A percentile compares a stretch with the other conserved stretches of the same genome.
phyloP scores from a whole-genome alignment of 176 grass and related monocot genomes.

The Carex myosuroides region DNA sequence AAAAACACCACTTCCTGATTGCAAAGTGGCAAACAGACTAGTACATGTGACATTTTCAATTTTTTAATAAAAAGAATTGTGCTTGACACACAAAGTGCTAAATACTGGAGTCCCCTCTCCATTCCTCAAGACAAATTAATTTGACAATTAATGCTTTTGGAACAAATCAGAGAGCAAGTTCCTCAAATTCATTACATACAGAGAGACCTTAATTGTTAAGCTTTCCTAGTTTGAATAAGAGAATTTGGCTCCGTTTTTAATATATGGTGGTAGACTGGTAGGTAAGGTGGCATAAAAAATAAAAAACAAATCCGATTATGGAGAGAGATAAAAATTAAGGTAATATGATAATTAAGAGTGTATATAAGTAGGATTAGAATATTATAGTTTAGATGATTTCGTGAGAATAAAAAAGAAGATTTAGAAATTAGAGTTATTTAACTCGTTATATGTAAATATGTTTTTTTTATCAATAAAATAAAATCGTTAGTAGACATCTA shows the following conservation, averaged over 20 bases:
- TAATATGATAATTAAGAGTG: too few species aligned
- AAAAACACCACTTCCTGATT: not conserved
- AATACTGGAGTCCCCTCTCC: not conserved
- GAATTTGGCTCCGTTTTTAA: not conserved
- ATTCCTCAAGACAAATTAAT: not conserved
- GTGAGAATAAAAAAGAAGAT: too few species aligned
- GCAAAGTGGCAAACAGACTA: slow-evolving; percentile 18
- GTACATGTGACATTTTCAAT: slow-evolving; percentile 5
- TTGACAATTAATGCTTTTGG: not conserved
- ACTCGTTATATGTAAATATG: too few species aligned
- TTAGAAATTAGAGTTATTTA: too few species aligned
- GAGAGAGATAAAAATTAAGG: too few species aligned
- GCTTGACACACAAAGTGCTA: slow-evolving; percentile 9
- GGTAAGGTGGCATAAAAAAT: not conserved
- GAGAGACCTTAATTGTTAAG: not conserved
- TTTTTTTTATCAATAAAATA: too few species aligned
- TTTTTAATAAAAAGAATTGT: not conserved
- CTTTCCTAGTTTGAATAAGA: not conserved
- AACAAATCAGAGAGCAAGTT: not conserved
- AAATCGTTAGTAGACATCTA: too few species aligned
- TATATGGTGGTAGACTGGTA: not conserved
- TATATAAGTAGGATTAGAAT: too few species aligned
- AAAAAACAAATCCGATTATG: too few species aligned
- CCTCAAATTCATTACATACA: not conserved
- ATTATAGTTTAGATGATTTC: too few species aligned